Percentiles rank a stretch among this genome's conserved stretches.
Evolutionary conservation across 441 rosid species (phyloP).

Genomic region (Eruca vesicaria): DNA sequence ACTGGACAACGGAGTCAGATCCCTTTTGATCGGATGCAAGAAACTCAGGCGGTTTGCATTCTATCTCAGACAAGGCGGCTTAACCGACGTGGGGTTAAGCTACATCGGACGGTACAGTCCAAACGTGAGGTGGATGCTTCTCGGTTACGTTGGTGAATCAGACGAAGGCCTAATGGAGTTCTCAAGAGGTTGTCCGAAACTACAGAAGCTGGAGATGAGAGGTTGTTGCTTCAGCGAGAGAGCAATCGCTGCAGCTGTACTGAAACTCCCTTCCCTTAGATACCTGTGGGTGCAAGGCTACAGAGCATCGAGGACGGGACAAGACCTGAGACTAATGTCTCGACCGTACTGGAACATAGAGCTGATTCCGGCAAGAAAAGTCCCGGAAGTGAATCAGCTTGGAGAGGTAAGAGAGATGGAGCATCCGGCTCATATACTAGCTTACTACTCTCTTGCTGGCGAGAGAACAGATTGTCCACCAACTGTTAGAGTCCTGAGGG

Average conservation of each 20-base stretch:
- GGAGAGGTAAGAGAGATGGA: constrained; percentile 45
- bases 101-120: constrained; percentile 72
- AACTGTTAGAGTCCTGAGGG: constrained; percentile 54
- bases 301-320: constrained; percentile 47
- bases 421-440: constrained; percentile 90
- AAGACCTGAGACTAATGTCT: constrained; percentile 65
- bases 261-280: constrained; percentile 68
- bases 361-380: constrained; percentile 66
- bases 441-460: constrained; percentile 91
- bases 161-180: constrained; percentile 75
- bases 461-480: constrained; percentile 79
- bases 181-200: constrained; percentile 78
- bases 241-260: constrained; percentile 69
- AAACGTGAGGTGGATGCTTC: constrained; percentile 89
- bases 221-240: constrained; percentile 82
- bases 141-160: constrained; percentile 78
- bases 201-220: constrained; percentile 89
- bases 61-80: constrained; percentile 75
- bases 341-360: constrained; percentile 97
- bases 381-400: constrained; percentile 13
- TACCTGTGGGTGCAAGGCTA: constrained; percentile 95
- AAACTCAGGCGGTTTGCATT: constrained; percentile 78
- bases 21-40: constrained; percentile 74
- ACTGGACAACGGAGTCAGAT: constrained; percentile 82
- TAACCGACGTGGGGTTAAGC: constrained; percentile 74